These are phyloP conservation scores for Aureobasidium sp. DNA, from an alignment of 2,329 filamentous ascomycete species.

Conservation along the genomic window DNA sequence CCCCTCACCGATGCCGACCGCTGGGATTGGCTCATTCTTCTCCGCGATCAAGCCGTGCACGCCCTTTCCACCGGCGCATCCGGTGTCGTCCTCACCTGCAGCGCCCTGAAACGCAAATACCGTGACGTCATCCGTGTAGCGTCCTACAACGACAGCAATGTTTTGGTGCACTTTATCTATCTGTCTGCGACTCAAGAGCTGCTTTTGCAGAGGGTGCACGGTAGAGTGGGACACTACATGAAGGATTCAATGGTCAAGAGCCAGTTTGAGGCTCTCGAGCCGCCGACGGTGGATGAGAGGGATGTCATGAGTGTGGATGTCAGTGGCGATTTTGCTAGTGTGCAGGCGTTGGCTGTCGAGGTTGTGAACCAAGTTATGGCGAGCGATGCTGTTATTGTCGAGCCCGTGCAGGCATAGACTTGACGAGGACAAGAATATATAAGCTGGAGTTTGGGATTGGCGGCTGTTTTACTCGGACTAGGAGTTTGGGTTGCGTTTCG, in stretches of 20 bases:
- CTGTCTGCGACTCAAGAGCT: conserved; percentile 70
- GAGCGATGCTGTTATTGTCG: conserved; percentile 9
- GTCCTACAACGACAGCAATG: conserved; percentile 38
- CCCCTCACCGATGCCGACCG: conserved; percentile 88
- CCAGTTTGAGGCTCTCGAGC: conserved; percentile 83
- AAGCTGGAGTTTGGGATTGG: neutral
- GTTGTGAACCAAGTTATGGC: conserved; percentile 34
- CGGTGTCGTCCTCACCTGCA: conserved; percentile 91
- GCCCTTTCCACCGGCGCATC: conserved; percentile 25
- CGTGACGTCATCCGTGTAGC: conserved; percentile 59
- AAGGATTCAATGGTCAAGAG: conserved; percentile 90
- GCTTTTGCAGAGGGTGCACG: conserved; percentile 66
- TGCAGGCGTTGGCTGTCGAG: conserved; percentile 33
- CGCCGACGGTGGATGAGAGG: conserved; percentile 55
- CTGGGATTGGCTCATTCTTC: conserved; percentile 81
- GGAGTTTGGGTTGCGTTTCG: neutral
- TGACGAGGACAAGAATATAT: neutral
- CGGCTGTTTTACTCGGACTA: neutral
- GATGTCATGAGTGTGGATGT: conserved; percentile 44
- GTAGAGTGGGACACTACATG: conserved; percentile 86
- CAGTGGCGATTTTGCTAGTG: conserved; percentile 34
- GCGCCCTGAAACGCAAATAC: conserved; percentile 93
- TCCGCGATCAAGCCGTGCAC: conserved; percentile 40
- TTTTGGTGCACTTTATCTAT: conserved; percentile 79
- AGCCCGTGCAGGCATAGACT: neutral